phyloP scores from a whole-genome alignment of 768 basidiomycete species.

The Myochromella boudieri region DNA sequence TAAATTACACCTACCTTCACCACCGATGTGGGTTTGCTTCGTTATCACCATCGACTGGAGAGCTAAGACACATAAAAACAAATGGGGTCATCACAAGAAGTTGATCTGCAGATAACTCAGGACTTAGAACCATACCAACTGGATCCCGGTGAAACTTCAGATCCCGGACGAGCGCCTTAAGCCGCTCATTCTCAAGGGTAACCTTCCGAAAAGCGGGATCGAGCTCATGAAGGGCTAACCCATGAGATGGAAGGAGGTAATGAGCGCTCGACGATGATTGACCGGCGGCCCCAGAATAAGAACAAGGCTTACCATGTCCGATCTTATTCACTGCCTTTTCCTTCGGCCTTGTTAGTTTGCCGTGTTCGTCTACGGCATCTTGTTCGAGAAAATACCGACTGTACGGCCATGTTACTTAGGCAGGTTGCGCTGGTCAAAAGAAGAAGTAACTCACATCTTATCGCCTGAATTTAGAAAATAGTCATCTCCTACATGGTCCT shows the following conservation, averaged over 20 bases:
- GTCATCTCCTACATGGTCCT: constrained; percentile 83
- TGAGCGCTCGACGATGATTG: not conserved
- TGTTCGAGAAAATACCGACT: constrained; percentile 91
- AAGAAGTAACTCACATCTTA: constrained; percentile 61
- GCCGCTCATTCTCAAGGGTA: constrained; percentile 75
- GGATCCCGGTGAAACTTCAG: constrained; percentile 86
- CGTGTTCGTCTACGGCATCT: constrained; percentile 69
- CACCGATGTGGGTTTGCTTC: constrained; percentile 92
- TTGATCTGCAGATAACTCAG: not conserved
- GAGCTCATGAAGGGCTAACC: constrained; percentile 76
- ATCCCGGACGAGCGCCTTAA: constrained; percentile 72
- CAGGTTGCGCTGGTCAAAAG: no score
- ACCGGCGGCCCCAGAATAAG: not conserved
- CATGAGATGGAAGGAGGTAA: not conserved
- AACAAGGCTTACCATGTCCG: constrained; percentile 63
- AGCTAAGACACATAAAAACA: constrained; percentile 39
- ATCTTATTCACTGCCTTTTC: constrained; percentile 92
- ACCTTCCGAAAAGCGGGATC: constrained; percentile 80
- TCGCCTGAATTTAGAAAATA: constrained; percentile 93
- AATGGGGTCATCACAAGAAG: not conserved
- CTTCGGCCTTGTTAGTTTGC: constrained; percentile 71
- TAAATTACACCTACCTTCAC: constrained; percentile 61
- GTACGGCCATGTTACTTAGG: no score
- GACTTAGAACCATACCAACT: constrained; percentile 49
- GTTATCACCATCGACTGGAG: constrained; percentile 95